Conservation (phyloP, 257 asterid genomes). For the Misopates orontium region DNA sequence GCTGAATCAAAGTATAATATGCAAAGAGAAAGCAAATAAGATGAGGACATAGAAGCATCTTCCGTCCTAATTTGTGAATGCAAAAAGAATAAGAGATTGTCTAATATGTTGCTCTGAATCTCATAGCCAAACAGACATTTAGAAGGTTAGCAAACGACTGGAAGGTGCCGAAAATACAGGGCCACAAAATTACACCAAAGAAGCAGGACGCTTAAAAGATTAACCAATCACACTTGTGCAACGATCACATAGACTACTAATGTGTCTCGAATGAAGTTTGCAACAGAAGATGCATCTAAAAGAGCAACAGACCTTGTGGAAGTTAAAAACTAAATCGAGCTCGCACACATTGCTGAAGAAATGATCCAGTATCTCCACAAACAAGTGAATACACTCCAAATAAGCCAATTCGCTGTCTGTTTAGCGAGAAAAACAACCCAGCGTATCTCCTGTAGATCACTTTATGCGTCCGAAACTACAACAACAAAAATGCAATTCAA, state of each 20-base stretch:
- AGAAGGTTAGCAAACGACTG: not conserved
- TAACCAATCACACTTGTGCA: not conserved
- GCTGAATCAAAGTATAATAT: no score
- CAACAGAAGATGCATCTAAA: slow-evolving; percentile 6
- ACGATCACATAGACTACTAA: not conserved
- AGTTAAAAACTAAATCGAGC: slow-evolving; percentile 94
- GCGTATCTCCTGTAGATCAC: slow-evolving; percentile 97
- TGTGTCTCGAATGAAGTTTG: slow-evolving; percentile 6
- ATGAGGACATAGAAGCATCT: no score
- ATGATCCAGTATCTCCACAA: slow-evolving; percentile 96
- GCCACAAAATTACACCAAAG: not conserved
- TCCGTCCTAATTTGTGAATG: no score
- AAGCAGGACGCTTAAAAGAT: not conserved
- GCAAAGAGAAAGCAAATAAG: no score
- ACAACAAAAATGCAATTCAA: not conserved
- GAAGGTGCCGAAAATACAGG: not conserved
- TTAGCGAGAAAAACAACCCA: slow-evolving; percentile 90
- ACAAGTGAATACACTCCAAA: slow-evolving; percentile 88
- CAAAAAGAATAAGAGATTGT: no score
- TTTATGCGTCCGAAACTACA: slow-evolving; percentile 94
- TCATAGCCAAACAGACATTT: not conserved
- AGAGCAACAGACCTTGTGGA: slow-evolving; percentile 77
- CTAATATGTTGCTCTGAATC: not conserved
- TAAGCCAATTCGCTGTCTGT: slow-evolving; percentile 93
- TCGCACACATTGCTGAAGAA: slow-evolving; percentile 99